These are phyloP conservation scores for Tulasnella sp. DNA, from an alignment of 768 basidiomycete species.

Conservation along the genomic window DNA sequence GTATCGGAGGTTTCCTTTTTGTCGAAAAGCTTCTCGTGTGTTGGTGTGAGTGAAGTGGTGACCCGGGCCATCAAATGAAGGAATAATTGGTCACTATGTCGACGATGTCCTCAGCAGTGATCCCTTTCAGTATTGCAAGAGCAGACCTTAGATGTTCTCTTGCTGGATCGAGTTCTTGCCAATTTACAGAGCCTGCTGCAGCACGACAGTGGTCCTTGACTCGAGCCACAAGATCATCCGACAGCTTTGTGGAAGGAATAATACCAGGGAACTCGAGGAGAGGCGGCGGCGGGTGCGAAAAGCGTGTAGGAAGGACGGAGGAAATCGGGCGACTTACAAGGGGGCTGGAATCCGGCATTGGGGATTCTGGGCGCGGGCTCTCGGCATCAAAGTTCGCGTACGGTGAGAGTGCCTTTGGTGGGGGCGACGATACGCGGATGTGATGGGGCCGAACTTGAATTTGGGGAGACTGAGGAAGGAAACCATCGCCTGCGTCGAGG, in stretches of 20 bases:
- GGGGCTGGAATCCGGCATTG: background rate
- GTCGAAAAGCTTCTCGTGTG: too few species aligned
- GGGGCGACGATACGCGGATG: background rate
- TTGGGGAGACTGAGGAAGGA: background rate
- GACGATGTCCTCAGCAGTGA: too few species aligned
- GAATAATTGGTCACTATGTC: too few species aligned
- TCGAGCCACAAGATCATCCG: background rate
- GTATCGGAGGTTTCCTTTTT: too few species aligned
- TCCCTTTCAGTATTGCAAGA: background rate
- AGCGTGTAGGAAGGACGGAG: background rate
- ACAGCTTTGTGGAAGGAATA: background rate
- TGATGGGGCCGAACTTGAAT: too few species aligned
- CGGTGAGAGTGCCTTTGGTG: background rate
- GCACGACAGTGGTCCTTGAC: background rate
- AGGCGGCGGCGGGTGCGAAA: background rate
- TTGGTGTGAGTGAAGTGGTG: too few species aligned
- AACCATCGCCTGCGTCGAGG: background rate
- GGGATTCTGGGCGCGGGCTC: background rate
- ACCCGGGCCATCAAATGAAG: too few species aligned
- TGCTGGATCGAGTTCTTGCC: background rate
- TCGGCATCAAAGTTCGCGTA: background rate
- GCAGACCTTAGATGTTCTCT: background rate
- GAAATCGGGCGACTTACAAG: background rate
- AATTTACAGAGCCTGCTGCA: background rate
- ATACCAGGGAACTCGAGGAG: background rate